Evolutionary conservation across 228 moss, liverwort and hornwort genomes (phyloP).

Genomic region (Sphagnum fallax): DNA sequence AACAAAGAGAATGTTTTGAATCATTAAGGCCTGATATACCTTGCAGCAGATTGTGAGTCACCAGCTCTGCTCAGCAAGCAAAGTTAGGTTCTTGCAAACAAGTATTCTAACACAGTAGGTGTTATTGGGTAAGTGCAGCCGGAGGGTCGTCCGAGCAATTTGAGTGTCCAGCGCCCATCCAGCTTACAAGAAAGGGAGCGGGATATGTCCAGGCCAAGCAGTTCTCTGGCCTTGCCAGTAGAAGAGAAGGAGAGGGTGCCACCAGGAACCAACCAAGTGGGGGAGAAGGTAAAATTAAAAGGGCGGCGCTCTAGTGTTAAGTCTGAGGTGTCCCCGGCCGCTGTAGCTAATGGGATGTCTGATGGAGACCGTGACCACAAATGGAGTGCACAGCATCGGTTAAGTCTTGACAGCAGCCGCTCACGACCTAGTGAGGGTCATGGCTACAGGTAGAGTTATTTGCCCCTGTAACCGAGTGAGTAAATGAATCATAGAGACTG

Average conservation of each 20-base stretch:
- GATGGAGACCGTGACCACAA: constrained; percentile 90
- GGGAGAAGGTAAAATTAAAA: constrained; percentile 86
- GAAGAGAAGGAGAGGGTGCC: constrained; percentile 76
- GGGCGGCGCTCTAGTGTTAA: constrained; percentile 89
- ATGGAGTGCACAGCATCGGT: constrained; percentile 74
- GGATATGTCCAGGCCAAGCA: constrained; percentile 75
- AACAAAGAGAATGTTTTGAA: too few species aligned
- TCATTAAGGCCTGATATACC: too few species aligned
- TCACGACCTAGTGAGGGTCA: constrained; percentile 93
- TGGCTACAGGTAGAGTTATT: constrained; percentile 60
- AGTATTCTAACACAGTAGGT: too few species aligned
- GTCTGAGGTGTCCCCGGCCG: constrained; percentile 47
- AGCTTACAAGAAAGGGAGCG: constrained; percentile 67
- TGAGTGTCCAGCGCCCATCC: constrained; percentile 77
- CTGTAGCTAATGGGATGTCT: constrained; percentile 41
- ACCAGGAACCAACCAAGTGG: constrained; percentile 48
- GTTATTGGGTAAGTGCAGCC: constrained; percentile 32
- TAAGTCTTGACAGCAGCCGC: constrained; percentile 43
- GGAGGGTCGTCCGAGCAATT: constrained; percentile 72
- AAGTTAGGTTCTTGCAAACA: too few species aligned
- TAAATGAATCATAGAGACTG: too few species aligned
- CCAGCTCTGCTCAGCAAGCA: too few species aligned
- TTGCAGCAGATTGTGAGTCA: too few species aligned
- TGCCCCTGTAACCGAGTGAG: too few species aligned
- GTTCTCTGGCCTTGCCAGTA: constrained; percentile 52